Conservation (phyloP, 164 flowering plant genomes). For the Tinospora cordifolia region DNA sequence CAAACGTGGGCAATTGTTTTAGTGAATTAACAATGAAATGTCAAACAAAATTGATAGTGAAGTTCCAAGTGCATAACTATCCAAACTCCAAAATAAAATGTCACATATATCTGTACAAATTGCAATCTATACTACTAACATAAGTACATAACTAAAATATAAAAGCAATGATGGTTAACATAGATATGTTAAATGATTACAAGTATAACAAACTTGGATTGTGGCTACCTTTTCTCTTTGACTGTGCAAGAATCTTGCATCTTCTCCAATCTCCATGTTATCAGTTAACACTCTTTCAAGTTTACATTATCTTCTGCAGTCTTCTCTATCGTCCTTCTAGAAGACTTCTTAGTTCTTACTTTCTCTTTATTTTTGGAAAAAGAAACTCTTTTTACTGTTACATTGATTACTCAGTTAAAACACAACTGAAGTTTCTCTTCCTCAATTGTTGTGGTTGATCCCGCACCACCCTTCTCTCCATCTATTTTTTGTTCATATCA, state of each 20-base stretch:
- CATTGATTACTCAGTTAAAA: neutral
- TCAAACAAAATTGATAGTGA: neutral
- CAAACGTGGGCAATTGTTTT: neutral
- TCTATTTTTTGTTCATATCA: too few species aligned
- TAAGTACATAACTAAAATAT: neutral
- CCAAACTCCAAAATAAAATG: neutral
- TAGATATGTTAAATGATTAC: too few species aligned
- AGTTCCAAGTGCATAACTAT: neutral
- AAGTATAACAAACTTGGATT: too few species aligned
- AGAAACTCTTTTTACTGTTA: neutral
- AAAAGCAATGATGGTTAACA: neutral
- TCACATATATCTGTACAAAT: neutral
- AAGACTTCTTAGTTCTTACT: too few species aligned
- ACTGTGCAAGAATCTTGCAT: neutral
- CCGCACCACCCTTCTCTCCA: too few species aligned
- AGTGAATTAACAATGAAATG: neutral
- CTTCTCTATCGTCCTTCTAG: neutral
- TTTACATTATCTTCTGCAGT: neutral
- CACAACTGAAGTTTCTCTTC: too few species aligned
- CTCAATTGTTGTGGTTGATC: neutral
- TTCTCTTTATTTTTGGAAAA: too few species aligned
- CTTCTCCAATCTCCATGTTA: neutral
- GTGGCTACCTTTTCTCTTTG: too few species aligned
- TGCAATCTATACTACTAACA: neutral
- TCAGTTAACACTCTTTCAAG: neutral